phyloP scores from a whole-genome alignment of 2,329 filamentous ascomycete species.

The Exophiala calicioides region DNA sequence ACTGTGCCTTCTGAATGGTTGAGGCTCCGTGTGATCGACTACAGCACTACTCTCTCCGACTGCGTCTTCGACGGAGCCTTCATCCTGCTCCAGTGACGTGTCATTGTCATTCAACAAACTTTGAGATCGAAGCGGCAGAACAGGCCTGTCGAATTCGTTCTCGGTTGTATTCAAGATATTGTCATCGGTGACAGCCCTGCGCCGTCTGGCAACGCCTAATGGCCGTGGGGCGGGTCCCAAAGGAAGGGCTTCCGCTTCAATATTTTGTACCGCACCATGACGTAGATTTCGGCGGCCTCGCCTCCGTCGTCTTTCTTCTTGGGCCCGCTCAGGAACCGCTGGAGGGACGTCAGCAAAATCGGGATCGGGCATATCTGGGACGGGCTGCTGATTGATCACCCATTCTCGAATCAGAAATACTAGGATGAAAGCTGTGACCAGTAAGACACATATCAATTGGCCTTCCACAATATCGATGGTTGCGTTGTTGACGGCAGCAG shows the following conservation, averaged over 20 bases:
- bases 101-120: slow-evolving; percentile 14
- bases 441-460: slow-evolving; percentile 86
- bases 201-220: slow-evolving; percentile 17
- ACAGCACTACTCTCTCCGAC: slow-evolving; percentile 9
- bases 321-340: slow-evolving; percentile 15
- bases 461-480: slow-evolving; percentile 86
- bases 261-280: neutral
- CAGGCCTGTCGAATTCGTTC: slow-evolving; percentile 14
- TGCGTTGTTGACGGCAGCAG: slow-evolving; percentile 71
- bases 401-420: slow-evolving; percentile 96
- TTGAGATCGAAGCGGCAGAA: slow-evolving; percentile 18
- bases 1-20: slow-evolving; percentile 14
- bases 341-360: slow-evolving; percentile 48
- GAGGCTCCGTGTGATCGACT: slow-evolving; percentile 7
- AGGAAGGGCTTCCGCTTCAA: neutral
- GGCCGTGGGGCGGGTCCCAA: slow-evolving; percentile 8
- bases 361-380: slow-evolving; percentile 74
- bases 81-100: neutral
- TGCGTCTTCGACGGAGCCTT: neutral
- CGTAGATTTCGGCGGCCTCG: slow-evolving; percentile 7
- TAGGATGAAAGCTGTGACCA: slow-evolving; percentile 93
- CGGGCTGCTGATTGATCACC: slow-evolving; percentile 95
- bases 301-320: slow-evolving; percentile 9
- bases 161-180: slow-evolving; percentile 34
- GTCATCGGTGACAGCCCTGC: slow-evolving; percentile 36